phyloP scores from a whole-genome alignment of 2,329 filamentous ascomycete species.

The Hymenoscyphus infarciens region DNA sequence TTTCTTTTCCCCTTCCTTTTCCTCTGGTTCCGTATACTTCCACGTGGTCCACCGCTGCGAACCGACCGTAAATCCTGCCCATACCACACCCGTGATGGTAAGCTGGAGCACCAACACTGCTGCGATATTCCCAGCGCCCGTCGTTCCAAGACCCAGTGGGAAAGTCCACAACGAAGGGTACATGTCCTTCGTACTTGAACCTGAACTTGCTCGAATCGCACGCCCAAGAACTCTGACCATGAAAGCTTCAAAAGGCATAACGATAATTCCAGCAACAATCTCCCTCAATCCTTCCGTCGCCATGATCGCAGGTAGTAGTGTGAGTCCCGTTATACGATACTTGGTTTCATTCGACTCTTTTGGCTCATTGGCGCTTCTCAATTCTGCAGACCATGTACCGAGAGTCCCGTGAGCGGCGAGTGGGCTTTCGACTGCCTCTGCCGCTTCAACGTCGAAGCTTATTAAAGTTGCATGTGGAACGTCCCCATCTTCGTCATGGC shows the following conservation, averaged over 20 bases:
- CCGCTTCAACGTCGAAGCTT: constrained; percentile 36
- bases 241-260: constrained; percentile 33
- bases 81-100: constrained; percentile 27
- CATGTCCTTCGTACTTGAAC: constrained; percentile 22
- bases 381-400: constrained; percentile 35
- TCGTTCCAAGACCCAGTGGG: constrained; percentile 12
- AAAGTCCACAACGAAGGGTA: constrained; percentile 13
- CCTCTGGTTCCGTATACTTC: constrained; percentile 4
- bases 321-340: constrained; percentile 35
- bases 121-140: constrained; percentile 25
- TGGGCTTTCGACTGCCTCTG: constrained; percentile 24
- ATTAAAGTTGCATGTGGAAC: constrained; percentile 33
- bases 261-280: constrained; percentile 28
- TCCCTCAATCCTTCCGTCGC: constrained; percentile 33
- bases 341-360: constrained; percentile 21
- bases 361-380: constrained; percentile 35
- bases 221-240: constrained; percentile 33
- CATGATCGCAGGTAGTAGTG: constrained; percentile 34
- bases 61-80: constrained; percentile 28
- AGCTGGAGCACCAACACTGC: constrained; percentile 28
- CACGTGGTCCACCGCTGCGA: constrained; percentile 19
- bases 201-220: constrained; percentile 25
- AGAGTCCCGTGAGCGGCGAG: constrained; percentile 11
- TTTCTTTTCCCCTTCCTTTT: not conserved
- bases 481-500: constrained; percentile 33